Evolutionary conservation across 495 filamentous ascomycete genomes (phyloP), one percentile per base, ranked within the genome.

Genomic region (Staphylotrichum longicolle): DNA sequence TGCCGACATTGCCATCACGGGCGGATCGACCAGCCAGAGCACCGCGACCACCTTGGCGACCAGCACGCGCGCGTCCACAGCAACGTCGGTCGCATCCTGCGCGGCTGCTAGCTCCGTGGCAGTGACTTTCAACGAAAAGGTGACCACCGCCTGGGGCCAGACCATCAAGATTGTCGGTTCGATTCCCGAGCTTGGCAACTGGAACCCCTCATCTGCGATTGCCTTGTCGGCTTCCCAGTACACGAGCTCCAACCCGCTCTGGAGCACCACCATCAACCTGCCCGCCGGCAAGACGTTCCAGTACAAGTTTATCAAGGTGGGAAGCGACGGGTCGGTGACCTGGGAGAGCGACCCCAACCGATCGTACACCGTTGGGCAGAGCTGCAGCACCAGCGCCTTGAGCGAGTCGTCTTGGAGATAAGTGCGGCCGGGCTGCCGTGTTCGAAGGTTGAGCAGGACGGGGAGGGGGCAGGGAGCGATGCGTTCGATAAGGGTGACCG

Each of bases 301-400:
- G 69, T 91, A 90, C 69, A 91, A 91, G 73, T 91, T 84, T 64
- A 83, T 91, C 63, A 81, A 82, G 8, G 74, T 85, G 30, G 77
- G 75, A 47, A 74, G 72, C 14, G 75, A 82, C 69, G 84, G 85
- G 5, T 70, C 73, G 2, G 75, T 88, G 1, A 73, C 68, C 7
- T 89, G 87, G 87, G 86, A 89, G 67, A 79, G 80, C 46, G 84
- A 87, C 66, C 81, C 85, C 2, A 90, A 91, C 68, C 78, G 81
- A 46, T 75, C 72, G 4, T 87, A 80, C 65, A 84, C 82, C 0
- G 82, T 89, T 7, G 27, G 4, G 7, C 3, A 15, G 11, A 7
- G 41, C 30, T 46, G 53, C 37, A 40, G 14, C 53, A 39, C 50
- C 14, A 52, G 5, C 12, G 50, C 46, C 7, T 7, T 48, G 34